Evolutionary conservation across 192 early-diverging fungal genomes (phyloP).

Genomic region (Rhizoclosmatium globosum): DNA sequence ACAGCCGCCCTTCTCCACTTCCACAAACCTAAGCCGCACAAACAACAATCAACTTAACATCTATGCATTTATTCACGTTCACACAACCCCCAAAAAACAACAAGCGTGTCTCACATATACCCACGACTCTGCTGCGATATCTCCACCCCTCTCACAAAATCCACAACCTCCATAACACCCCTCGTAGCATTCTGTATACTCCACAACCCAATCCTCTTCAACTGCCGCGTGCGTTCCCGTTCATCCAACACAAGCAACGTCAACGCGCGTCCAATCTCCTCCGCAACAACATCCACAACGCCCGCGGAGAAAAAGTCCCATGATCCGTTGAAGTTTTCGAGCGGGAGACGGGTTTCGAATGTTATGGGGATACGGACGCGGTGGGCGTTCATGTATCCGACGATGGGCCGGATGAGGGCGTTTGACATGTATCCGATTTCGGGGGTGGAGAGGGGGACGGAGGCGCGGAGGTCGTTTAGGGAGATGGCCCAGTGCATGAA

Average conservation of each 20-base stretch:
- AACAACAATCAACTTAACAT: too few relatives aligned
- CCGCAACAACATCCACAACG: conserved; percentile 74
- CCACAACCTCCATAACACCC: conserved; percentile 74
- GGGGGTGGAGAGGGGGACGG: conserved; percentile 77
- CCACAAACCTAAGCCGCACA: too few relatives aligned
- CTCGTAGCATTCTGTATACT: conserved; percentile 78
- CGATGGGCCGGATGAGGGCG: conserved; percentile 90
- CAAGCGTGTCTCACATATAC: neutral
- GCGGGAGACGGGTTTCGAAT: conserved; percentile 66
- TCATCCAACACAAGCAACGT: conserved; percentile 80
- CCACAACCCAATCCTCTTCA: conserved; percentile 92
- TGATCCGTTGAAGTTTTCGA: conserved; percentile 84
- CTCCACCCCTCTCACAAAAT: conserved; percentile 68
- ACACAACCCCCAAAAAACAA: too few relatives aligned
- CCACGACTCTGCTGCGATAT: neutral
- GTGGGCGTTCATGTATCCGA: conserved; percentile 94
- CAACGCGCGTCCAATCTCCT: conserved; percentile 86
- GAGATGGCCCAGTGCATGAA: conserved; percentile 83
- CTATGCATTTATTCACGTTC: too few relatives aligned
- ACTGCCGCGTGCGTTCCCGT: conserved; percentile 78
- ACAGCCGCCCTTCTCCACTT: too few relatives aligned
- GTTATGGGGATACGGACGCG: conserved; percentile 85
- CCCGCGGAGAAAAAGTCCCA: conserved; percentile 91
- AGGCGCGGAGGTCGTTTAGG: conserved; percentile 91
- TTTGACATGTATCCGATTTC: conserved; percentile 80